Evolutionary conservation across 225 moss, liverwort and hornwort species (phyloP), one percentile per base, ranked within the genome.

Genomic region (Sphagnum contortum): DNA sequence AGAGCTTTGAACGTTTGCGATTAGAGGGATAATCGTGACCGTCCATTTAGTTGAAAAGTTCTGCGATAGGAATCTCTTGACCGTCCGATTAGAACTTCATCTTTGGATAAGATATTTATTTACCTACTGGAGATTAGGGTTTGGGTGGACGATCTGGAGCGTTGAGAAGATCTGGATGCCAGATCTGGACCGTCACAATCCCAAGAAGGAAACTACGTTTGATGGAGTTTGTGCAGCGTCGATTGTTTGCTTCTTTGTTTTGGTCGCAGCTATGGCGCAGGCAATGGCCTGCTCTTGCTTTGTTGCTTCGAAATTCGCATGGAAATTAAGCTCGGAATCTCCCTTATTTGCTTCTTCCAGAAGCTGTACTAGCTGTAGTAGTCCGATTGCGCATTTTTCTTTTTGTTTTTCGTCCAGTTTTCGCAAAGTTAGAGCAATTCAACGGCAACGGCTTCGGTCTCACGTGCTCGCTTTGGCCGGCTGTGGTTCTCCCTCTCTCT

Each of bases 401-500:
- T 29, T 29, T 29, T 29, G 0, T 29, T 29, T 29, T 29, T 29
- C 29, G 29, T 29, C 29, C 29, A 1, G 29, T 29, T 29, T 29
- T 29, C 29, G 29, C 29, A 29, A 29, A 29, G 9, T 48, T 45
- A n/a, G 1, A 6, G 61, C 9, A 61, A 8, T 61, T 45, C 48
- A 61, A 9, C 47, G 8, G 46, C 46, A 58, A 12, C 44, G 3
- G 54, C 6, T 7, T 7, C 8, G 45, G 29, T 12, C 29, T 45
- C 52, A 55, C 55, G 53, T 66, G 55, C 50, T 56, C 12, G 66
- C 66, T 5, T 3, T 56, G 53, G 53, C 66, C 44, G 66, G 52
- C 9, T 55, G 52, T 45, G 66, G 66, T 66, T 66, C 50, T 57
- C 56, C n/a, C 12, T 48, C 66, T 54, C 66, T 54, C 12, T 66